phyloP scores from a whole-genome alignment of 2,329 filamentous ascomycete genomes.

The Cordyceps cateniannulata region DNA sequence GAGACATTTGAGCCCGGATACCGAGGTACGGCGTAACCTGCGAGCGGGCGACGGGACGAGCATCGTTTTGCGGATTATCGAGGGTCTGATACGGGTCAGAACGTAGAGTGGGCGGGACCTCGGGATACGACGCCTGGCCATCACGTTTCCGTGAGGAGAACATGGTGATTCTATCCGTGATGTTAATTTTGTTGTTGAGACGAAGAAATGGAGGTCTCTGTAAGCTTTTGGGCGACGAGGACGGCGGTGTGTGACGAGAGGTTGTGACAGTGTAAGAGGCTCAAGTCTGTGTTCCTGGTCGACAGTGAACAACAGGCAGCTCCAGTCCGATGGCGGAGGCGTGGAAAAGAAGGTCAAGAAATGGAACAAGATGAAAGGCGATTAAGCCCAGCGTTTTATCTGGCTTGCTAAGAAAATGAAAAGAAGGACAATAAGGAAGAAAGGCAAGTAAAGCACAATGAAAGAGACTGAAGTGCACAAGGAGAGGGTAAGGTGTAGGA shows the following conservation, averaged over 20 bases:
- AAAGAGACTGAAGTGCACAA: not conserved
- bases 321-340: not conserved
- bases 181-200: constrained; percentile 15
- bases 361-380: not conserved
- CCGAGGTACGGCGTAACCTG: constrained; percentile 87
- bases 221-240: not conserved
- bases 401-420: not conserved
- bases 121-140: constrained; percentile 27
- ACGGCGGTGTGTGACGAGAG: not conserved
- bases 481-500: constrained; percentile 2
- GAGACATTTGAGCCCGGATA: constrained; percentile 80
- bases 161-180: constrained; percentile 29
- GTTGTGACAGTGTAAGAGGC: constrained; percentile 5
- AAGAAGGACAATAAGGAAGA: not conserved
- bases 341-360: not conserved
- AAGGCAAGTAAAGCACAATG: not conserved
- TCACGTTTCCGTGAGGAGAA: constrained; percentile 28
- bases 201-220: not conserved
- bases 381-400: not conserved
- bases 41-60: constrained; percentile 51
- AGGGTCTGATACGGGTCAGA: constrained; percentile 31
- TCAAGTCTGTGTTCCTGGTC: constrained; percentile 12
- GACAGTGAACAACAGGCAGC: constrained; percentile 12
- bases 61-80: constrained; percentile 25
- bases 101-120: constrained; percentile 31